These are phyloP conservation scores for Colletotrichum eremochloae DNA, from an alignment of 2,329 filamentous ascomycete genomes.

Conservation along the genomic window DNA sequence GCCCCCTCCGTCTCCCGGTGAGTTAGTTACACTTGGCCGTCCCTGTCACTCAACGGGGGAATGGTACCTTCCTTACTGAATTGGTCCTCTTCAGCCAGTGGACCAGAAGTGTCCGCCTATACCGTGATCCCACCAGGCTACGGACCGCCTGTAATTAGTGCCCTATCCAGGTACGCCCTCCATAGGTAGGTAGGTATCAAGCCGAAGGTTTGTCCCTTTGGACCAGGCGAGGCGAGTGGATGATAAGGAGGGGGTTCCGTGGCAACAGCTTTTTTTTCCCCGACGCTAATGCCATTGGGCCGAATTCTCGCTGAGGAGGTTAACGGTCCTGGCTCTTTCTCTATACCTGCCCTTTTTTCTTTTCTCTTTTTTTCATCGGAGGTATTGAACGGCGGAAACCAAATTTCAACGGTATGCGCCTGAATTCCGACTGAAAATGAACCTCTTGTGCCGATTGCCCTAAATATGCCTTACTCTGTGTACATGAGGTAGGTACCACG, in stretches of 20 bases:
- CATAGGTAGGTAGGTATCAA: too few relatives aligned
- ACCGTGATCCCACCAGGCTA: neutral
- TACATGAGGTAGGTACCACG: neutral
- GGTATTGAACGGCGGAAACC: neutral
- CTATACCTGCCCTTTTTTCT: neutral
- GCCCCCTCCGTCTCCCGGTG: neutral
- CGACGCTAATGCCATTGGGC: constrained; percentile 27
- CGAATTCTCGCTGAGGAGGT: neutral
- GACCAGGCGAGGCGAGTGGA: neutral
- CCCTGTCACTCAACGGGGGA: constrained; percentile 1
- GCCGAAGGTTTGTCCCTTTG: neutral
- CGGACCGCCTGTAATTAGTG: constrained; percentile 11
- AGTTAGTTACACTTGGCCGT: constrained; percentile 17
- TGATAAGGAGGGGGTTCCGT: neutral
- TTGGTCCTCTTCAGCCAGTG: neutral
- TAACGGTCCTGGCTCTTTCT: neutral
- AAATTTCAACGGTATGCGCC: neutral
- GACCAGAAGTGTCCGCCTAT: neutral
- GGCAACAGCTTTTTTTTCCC: constrained; percentile 9
- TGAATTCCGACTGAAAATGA: neutral
- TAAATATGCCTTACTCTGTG: neutral
- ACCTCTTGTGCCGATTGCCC: neutral
- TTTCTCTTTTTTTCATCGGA: neutral
- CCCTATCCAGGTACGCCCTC: neutral
- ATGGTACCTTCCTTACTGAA: neutral